Evolutionary conservation across 805 yeast genomes (phyloP).

Genomic region (Suhomyces sp.): DNA sequence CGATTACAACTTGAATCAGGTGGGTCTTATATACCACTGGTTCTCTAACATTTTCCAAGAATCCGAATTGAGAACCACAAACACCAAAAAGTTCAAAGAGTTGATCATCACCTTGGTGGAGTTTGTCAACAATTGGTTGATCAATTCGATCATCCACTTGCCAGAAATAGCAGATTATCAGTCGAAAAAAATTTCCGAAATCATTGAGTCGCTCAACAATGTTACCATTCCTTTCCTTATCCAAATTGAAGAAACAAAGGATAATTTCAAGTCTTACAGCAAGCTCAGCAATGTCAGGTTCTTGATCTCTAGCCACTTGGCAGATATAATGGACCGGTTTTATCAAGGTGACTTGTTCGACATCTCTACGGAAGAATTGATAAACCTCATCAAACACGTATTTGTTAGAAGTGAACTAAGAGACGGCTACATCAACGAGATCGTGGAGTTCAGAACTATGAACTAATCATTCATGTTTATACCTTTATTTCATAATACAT

Average conservation of each 20-base stretch:
- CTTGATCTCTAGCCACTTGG: constrained; percentile 38
- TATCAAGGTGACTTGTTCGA: constrained; percentile 53
- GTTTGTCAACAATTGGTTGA: constrained; percentile 27
- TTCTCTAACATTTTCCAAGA: constrained; percentile 19
- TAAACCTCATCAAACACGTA: constrained; percentile 38
- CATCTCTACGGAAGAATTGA: constrained; percentile 46
- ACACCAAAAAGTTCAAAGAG: constrained; percentile 24
- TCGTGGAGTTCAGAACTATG: constrained; percentile 38
- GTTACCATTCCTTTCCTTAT: constrained; percentile 20
- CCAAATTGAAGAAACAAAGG: constrained; percentile 15
- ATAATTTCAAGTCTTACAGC: constrained; percentile 21
- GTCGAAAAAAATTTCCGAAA: constrained; percentile 27
- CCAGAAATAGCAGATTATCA: constrained; percentile 36
- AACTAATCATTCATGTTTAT: not conserved
- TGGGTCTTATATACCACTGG: constrained; percentile 20
- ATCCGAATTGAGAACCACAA: constrained; percentile 24
- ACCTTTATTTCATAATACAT: not conserved
- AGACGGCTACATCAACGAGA: constrained; percentile 44
- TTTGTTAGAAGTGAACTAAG: constrained; percentile 46
- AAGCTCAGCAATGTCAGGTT: constrained; percentile 30
- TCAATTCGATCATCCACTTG: constrained; percentile 22
- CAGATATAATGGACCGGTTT: constrained; percentile 46
- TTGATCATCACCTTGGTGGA: constrained; percentile 26
- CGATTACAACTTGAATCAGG: constrained; percentile 18
- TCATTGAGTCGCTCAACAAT: constrained; percentile 21